Percentiles rank a stretch among this genome's conserved stretches.
Evolutionary conservation across 352 stramenopile genomes (phyloP).

Genomic region (Globisporangium nodosum): DNA sequence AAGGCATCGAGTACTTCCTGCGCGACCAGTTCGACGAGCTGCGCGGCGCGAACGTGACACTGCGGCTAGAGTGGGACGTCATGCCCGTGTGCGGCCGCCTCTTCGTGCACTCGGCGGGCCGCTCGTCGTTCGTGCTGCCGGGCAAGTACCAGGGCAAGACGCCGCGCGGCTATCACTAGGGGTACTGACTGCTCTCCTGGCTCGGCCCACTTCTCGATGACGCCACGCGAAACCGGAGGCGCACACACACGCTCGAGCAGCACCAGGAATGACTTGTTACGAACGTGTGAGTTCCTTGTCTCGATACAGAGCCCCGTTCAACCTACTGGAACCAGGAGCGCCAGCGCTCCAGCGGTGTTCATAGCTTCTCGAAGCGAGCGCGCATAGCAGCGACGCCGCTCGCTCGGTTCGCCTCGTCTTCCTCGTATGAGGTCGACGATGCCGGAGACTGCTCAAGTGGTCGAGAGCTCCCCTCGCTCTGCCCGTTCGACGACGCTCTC

Average conservation of each 20-base stretch:
- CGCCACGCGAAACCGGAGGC: not conserved
- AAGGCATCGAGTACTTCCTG: conserved; percentile 81
- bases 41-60: conserved; percentile 69
- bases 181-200: too few species aligned
- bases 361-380: conserved; percentile 67
- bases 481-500: not conserved
- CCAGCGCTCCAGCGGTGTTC: conserved; percentile 4
- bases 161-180: conserved; percentile 13
- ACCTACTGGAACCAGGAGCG: conserved; percentile 14
- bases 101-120: conserved; percentile 54
- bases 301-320: not conserved
- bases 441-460: too few species aligned
- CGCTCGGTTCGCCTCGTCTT: conserved; percentile 13
- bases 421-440: not conserved
- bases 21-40: conserved; percentile 75
- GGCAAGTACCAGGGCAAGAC: conserved; percentile 64
- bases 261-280: too few species aligned
- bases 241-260: not conserved
- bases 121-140: conserved; percentile 55
- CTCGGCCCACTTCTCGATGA: not conserved
- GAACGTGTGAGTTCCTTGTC: too few species aligned
- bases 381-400: conserved; percentile 64
- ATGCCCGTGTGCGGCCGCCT: conserved; percentile 81
- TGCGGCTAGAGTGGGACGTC: conserved; percentile 81
- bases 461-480: too few species aligned